Evolutionary conservation across 495 filamentous ascomycete genomes (phyloP).

Genomic region (Aspergillus kassunensis): DNA sequence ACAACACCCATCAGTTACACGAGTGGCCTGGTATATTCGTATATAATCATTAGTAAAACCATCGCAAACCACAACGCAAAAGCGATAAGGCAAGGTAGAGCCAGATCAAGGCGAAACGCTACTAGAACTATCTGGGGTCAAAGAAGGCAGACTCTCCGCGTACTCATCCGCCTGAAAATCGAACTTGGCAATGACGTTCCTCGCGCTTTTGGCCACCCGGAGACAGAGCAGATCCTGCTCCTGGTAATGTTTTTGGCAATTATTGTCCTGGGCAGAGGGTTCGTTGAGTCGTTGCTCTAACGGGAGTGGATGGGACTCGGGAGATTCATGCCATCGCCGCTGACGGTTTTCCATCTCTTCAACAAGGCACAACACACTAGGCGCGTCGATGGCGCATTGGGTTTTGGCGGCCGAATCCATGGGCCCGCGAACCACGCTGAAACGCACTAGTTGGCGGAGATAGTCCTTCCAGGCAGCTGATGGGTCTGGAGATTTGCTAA

Average conservation of each 20-base stretch:
- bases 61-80: background rate
- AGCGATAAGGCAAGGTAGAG: background rate
- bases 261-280: background rate
- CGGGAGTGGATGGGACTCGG: slow-evolving; percentile 25
- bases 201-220: slow-evolving; percentile 34
- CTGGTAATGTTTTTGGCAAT: slow-evolving; percentile 1
- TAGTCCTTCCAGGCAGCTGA: slow-evolving; percentile 34
- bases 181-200: slow-evolving; percentile 37
- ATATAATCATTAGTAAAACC: background rate
- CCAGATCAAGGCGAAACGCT: slow-evolving; percentile 1
- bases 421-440: slow-evolving; percentile 33
- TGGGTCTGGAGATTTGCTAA: slow-evolving; percentile 24
- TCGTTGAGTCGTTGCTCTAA: slow-evolving; percentile 6
- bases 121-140: background rate
- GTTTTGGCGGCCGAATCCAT: slow-evolving; percentile 19
- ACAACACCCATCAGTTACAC: background rate
- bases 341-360: slow-evolving; percentile 41
- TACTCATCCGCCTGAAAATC: slow-evolving; percentile 41
- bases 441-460: slow-evolving; percentile 38
- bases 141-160: slow-evolving; percentile 18
- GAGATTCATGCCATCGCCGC: slow-evolving; percentile 38
- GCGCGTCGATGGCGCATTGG: slow-evolving; percentile 21
- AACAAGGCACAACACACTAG: slow-evolving; percentile 34
- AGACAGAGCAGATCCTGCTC: slow-evolving; percentile 38
- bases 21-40: background rate